Base-by-base conservation (phyloP, 2,329 filamentous ascomycete genomes). In the Fusarium duplospermum region DNA sequence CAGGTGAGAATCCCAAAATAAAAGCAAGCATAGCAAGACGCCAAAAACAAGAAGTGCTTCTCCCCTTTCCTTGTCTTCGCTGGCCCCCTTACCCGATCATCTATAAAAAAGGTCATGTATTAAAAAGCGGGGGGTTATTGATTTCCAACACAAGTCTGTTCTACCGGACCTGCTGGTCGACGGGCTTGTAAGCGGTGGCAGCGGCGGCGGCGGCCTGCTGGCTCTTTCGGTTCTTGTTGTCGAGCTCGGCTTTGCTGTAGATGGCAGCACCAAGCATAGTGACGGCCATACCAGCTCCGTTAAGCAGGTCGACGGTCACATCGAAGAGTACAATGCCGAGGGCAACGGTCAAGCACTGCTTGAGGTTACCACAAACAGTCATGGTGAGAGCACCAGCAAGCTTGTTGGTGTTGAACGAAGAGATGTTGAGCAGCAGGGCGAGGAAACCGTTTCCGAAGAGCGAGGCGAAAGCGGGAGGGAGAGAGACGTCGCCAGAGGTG, bases 341-440 rank as follows among this genome's bases (percentile, higher is more conserved):
- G 38, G 88, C 80, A 14, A 90, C 87, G 1, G 88, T 89, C 50
- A 89, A 79, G 70, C 87, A 87, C 78, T 90, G 88, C 82, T 90
- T 90, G 66, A 90, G 81, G 76, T 90, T 90, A 64, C 87, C 88
- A 69, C 88, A 89, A 6, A 90, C 87, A 8, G 88, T 89, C 86
- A 90, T 90, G 40, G 88, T 90, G 64, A 90, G 79, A 20, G 88
- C 88, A 62, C 89, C 88, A 7, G 88, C 86, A 40, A 87, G 82
- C 81, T 89, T 89, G 80, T 90, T 90, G 62, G 89, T 88, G 67
- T 86, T 86, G 80, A 90, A 90, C 5, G 87, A 89, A 36, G 87
- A 86, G 47, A 89, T 84, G 76, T 90, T 90, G 67, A 90, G 85
- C 8, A 87, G 81, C 63, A 90, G 88, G 13, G 89, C 89, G 16